Base-by-base conservation (phyloP, 2,329 filamentous ascomycete genomes). In the Xylaria multiplex region DNA sequence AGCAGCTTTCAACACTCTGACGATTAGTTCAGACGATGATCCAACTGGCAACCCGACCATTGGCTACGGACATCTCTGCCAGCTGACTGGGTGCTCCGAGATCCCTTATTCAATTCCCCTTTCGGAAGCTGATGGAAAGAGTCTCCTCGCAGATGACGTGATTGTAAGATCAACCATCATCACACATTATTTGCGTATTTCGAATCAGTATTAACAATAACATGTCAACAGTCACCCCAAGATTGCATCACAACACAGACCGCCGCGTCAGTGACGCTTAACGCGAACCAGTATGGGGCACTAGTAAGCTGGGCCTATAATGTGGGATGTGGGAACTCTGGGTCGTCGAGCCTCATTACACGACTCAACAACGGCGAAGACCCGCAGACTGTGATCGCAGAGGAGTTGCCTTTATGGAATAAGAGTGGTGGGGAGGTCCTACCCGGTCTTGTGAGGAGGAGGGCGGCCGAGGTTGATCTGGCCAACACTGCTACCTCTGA, bases 61-160 rank as follows among this genome's bases (percentile, higher is more conserved):
- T n/a, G 62, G 62, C 2, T 65, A 65, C n/a, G 62, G 62, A 11
- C 62, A 65, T 45, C 57, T 65, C 32, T 65, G 62, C 57, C 62
- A 65, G 35, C 32, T 61, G 50, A 54, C 22, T 7, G 62, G 62
- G 30, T 65, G 62, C 35, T 54, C 62, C 35, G 62, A 65, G 16
- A 24, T 65, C 37, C 62, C 62, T 11, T 65, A 65, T 27, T 19
- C 56, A 13, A 61, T 65, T 14, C 62, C 62, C 1, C 62, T 65
- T 6, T 65, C 62, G n/a, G 57, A 65, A 24, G 56, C 49, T 16
- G 57, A 65, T 46, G 62, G 62, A 22, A 61, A 65, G 50, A 52
- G 14, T 14, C 62, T 65, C 8, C 62, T 65, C 19, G 62, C 62
- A 5, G 42, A 50, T 24, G 62, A 60, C 24, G 56, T 65, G 42